Percentiles rank a stretch among this genome's conserved stretches.
Evolutionary conservation across 1,139 yeast species (phyloP).

Genomic region (Diutina catenulata): DNA sequence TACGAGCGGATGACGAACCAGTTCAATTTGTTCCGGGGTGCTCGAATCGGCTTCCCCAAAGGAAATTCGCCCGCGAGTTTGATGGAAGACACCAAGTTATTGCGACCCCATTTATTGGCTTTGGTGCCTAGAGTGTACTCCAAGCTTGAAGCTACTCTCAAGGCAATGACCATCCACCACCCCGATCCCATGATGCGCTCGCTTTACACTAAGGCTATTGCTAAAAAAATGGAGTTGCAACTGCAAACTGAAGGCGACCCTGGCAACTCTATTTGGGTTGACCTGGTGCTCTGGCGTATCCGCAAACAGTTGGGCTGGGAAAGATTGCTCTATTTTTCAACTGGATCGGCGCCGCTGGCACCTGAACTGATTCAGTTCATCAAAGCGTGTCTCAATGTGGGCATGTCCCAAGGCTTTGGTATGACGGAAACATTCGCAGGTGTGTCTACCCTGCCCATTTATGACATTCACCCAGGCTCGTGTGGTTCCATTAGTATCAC

Average conservation of each 20-base stretch:
- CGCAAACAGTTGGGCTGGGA: slow-evolving; percentile 27
- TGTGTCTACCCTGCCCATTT: slow-evolving; percentile 18
- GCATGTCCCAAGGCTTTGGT: slow-evolving; percentile 34
- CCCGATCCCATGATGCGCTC: background rate
- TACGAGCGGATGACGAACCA: slow-evolving; percentile 21
- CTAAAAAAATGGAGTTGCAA: background rate
- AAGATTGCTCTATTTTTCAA: slow-evolving; percentile 15
- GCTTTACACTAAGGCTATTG: background rate
- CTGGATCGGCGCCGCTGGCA: slow-evolving; percentile 36
- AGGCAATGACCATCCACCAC: slow-evolving; percentile 10
- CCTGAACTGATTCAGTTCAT: slow-evolving; percentile 29
- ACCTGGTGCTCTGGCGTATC: slow-evolving; percentile 12
- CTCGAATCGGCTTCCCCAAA: slow-evolving; percentile 33
- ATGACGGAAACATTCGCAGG: slow-evolving; percentile 37
- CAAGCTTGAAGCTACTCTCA: background rate
- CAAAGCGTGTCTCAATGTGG: slow-evolving; percentile 27
- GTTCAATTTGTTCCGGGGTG: slow-evolving; percentile 19
- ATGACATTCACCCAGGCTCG: slow-evolving; percentile 27
- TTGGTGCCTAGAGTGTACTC: slow-evolving; percentile 11
- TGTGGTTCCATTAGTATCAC: slow-evolving; percentile 27
- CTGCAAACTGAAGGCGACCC: background rate
- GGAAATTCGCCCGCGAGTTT: slow-evolving; percentile 27
- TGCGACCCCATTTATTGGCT: slow-evolving; percentile 18
- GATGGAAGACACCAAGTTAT: slow-evolving; percentile 23
- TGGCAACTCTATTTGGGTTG: background rate